These are phyloP conservation scores for Sporothrix luriei DNA, from an alignment of 2,329 filamentous ascomycete species.

Conservation along the genomic window DNA sequence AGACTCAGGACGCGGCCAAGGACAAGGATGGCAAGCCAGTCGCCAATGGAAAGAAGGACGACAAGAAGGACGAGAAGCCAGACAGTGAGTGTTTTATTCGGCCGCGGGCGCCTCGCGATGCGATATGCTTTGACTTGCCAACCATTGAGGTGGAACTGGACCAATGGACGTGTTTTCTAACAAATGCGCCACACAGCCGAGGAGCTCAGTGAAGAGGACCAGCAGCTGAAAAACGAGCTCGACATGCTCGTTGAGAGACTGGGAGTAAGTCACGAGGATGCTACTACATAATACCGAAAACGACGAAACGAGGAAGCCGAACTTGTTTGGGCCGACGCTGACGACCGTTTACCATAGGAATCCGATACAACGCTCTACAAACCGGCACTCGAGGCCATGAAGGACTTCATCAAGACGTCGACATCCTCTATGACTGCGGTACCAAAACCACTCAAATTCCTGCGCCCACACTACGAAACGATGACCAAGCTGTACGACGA, in stretches of 20 bases:
- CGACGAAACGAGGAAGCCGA: no score
- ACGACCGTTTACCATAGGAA: conserved; percentile 61
- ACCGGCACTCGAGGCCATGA: conserved; percentile 91
- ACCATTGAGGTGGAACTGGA: neutral
- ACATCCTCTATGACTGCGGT: conserved; percentile 99
- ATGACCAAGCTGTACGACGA: conserved; percentile 85
- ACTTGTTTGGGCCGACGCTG: neutral
- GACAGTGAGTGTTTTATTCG: conserved; percentile 47
- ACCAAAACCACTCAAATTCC: conserved; percentile 96
- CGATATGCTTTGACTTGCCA: neutral
- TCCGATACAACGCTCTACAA: conserved; percentile 85
- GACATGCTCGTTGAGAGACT: conserved; percentile 97
- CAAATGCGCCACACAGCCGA: conserved; percentile 55
- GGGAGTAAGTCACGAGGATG: conserved; percentile 59
- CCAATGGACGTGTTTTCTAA: conserved; percentile 21
- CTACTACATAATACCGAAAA: neutral
- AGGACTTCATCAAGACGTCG: conserved; percentile 97
- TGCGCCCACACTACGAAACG: conserved; percentile 92
- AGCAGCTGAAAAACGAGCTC: conserved; percentile 96
- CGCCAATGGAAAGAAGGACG: conserved; percentile 76
- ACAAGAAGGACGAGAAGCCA: conserved; percentile 48
- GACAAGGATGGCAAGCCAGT: conserved; percentile 71
- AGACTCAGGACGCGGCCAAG: conserved; percentile 60
- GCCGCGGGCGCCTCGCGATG: neutral
- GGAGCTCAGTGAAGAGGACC: conserved; percentile 96